Evolutionary conservation across 1,284 basidiomycete species (phyloP).

Genomic region (Apiotrichum mycotoxinovorans): DNA sequence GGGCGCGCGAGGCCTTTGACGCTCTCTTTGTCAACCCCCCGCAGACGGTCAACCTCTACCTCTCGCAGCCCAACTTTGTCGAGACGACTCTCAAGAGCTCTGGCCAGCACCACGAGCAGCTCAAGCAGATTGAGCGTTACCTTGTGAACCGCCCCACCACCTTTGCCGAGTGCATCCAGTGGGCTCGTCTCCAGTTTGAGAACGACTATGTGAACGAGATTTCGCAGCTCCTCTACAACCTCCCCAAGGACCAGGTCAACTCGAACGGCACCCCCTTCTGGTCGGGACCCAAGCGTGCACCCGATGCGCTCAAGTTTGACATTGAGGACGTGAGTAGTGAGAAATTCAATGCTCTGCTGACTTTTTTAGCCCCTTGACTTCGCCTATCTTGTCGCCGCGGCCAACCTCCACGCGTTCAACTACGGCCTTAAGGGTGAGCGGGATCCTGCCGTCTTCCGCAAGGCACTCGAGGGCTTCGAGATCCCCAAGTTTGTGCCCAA

Average conservation of each 20-base stretch:
- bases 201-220: slow-evolving; percentile 92
- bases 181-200: slow-evolving; percentile 96
- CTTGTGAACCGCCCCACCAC: slow-evolving; percentile 90
- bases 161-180: slow-evolving; percentile 95
- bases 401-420: slow-evolving; percentile 97
- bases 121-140: slow-evolving; percentile 85
- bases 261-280: slow-evolving; percentile 92
- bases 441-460: slow-evolving; percentile 75
- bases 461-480: slow-evolving; percentile 75
- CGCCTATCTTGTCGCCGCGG: slow-evolving; percentile 84
- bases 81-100: slow-evolving; percentile 86
- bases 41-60: slow-evolving; percentile 92
- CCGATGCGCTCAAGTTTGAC: slow-evolving; percentile 86
- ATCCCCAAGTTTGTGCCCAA: slow-evolving; percentile 92
- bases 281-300: slow-evolving; percentile 97
- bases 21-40: slow-evolving; percentile 89
- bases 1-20: slow-evolving; percentile 92
- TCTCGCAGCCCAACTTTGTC: slow-evolving; percentile 93
- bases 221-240: slow-evolving; percentile 84
- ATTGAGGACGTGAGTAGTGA: slow-evolving; percentile 77
- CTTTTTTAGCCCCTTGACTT: slow-evolving; percentile 71
- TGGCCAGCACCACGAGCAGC: slow-evolving; percentile 83
- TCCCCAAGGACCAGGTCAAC: slow-evolving; percentile 89
- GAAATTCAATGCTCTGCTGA: slow-evolving; percentile 10
- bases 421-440: slow-evolving; percentile 91